Percentiles rank a stretch among this genome's conserved stretches.
Evolutionary conservation across 768 basidiomycete genomes (phyloP).

Genomic region (Russula olivacea): DNA sequence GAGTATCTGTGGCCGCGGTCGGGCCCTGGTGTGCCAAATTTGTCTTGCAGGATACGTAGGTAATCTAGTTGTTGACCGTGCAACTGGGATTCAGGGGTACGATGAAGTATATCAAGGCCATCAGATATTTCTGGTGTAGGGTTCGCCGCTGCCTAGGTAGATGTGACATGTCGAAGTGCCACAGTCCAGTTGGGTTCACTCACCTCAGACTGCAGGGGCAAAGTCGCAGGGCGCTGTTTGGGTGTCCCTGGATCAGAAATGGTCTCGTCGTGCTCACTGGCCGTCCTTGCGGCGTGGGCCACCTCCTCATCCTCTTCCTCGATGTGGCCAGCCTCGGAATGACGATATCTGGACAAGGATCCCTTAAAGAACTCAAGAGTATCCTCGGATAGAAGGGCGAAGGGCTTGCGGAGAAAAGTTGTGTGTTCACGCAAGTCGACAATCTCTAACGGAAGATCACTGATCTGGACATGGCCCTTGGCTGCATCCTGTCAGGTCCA

Average conservation of each 20-base stretch:
- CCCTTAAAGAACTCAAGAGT: background rate
- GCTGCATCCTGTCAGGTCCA: slow-evolving; percentile 59
- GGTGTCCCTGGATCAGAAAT: background rate
- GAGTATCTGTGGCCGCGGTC: background rate
- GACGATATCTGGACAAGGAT: background rate
- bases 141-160: too few species aligned
- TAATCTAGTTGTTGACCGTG: background rate
- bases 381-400: background rate
- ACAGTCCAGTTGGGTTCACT: background rate
- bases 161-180: too few species aligned
- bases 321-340: too few species aligned
- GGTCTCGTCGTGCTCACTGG: too few species aligned
- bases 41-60: background rate
- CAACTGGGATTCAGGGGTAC: background rate
- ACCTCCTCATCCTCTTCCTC: background rate
- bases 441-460: slow-evolving; percentile 66
- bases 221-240: background rate
- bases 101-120: background rate
- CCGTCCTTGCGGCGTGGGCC: background rate
- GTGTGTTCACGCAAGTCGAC: slow-evolving; percentile 59
- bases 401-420: background rate
- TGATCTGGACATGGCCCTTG: slow-evolving; percentile 78
- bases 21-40: background rate
- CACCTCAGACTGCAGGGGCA: background rate
- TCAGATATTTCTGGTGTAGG: background rate